Conservation (phyloP, 1,139 yeast species). For the Scheffersomyces titani region DNA sequence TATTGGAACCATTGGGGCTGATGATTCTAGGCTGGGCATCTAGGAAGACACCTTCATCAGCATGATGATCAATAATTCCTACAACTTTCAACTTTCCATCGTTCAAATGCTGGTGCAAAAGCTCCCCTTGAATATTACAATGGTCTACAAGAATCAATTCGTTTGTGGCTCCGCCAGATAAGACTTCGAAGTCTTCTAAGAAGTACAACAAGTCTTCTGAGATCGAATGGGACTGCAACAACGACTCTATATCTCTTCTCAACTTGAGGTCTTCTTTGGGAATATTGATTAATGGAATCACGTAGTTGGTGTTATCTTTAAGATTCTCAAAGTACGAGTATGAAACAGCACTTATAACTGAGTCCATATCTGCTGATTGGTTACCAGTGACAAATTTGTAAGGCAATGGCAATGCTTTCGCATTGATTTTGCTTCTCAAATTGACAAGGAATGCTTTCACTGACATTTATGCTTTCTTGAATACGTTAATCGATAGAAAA, state of each 20-base stretch:
- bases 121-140: constrained; percentile 63
- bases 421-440: constrained; percentile 19
- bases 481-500: not conserved
- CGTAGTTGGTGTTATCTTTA: constrained; percentile 16
- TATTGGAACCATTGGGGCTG: constrained; percentile 71
- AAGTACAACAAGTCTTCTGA: constrained; percentile 55
- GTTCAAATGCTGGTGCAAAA: constrained; percentile 23
- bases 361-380: constrained; percentile 84
- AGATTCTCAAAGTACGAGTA: constrained; percentile 59
- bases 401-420: constrained; percentile 15
- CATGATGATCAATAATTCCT: constrained; percentile 86
- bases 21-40: constrained; percentile 62
- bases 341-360: constrained; percentile 73
- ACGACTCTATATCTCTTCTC: constrained; percentile 67
- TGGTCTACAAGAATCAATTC: constrained; percentile 77
- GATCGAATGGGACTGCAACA: constrained; percentile 52
- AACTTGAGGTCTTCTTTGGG: constrained; percentile 63
- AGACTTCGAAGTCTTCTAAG: constrained; percentile 56
- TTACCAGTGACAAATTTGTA: constrained; percentile 72
- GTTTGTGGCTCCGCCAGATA: constrained; percentile 19
- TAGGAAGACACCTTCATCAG: constrained; percentile 57
- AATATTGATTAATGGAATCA: constrained; percentile 74
- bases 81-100: constrained; percentile 37
- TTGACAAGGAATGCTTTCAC: constrained; percentile 22
- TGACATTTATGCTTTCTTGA: constrained; percentile 14